Conservation (phyloP, 495 filamentous ascomycete species). For the Aspergillus taichungensis region DNA sequence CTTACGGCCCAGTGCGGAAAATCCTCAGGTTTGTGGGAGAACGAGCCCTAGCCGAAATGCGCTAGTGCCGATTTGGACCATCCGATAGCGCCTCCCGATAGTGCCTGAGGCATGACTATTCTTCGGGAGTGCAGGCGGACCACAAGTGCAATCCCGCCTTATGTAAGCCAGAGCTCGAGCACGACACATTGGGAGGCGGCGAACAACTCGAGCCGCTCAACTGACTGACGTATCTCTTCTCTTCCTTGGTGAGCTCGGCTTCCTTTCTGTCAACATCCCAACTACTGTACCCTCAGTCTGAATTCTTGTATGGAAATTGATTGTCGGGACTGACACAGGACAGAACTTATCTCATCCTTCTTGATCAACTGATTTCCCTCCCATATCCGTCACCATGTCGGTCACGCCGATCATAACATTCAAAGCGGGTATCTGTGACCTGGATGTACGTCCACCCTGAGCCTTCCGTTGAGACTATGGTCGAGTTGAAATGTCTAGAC, state of each 20-base stretch:
- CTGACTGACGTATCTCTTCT: constrained; percentile 33
- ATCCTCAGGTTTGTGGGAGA: constrained; percentile 28
- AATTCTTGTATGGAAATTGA: too few relatives aligned
- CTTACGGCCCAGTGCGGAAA: constrained; percentile 24
- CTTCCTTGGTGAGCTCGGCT: too few relatives aligned
- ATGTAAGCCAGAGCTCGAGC: constrained; percentile 11
- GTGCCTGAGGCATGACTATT: constrained; percentile 6
- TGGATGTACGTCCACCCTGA: constrained; percentile 55
- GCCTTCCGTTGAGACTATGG: neutral
- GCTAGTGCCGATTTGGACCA: constrained; percentile 24
- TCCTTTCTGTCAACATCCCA: too few relatives aligned
- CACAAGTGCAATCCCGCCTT: constrained; percentile 13
- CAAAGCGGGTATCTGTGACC: constrained; percentile 87
- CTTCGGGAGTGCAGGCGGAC: constrained; percentile 9
- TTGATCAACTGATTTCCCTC: neutral
- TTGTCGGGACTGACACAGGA: too few relatives aligned
- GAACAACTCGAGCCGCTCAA: constrained; percentile 10
- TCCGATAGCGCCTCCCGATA: constrained; percentile 6
- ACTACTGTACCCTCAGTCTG: too few relatives aligned
- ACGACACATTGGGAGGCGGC: too few relatives aligned
- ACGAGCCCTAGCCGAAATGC: constrained; percentile 30
- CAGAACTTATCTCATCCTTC: neutral
- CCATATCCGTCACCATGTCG: constrained; percentile 49
- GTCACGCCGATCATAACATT: constrained; percentile 84
- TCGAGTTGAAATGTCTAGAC: too few relatives aligned